These are phyloP conservation scores for Tolypocladium amazonense DNA, from an alignment of 2,329 filamentous ascomycete genomes.

Conservation along the genomic window DNA sequence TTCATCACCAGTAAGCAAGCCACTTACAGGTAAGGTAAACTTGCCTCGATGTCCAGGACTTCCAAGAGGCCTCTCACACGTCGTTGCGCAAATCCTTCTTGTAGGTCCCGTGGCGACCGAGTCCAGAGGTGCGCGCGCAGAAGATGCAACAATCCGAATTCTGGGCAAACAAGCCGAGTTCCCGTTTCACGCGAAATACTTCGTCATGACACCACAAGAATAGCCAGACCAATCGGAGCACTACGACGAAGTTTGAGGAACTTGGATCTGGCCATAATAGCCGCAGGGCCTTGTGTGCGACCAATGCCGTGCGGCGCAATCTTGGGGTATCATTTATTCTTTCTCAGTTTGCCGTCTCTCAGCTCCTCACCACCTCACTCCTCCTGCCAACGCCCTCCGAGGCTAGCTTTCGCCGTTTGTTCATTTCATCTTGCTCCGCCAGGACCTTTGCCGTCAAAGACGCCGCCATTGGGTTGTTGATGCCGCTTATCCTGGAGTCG, in stretches of 20 bases:
- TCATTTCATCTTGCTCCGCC: slow-evolving; percentile 72
- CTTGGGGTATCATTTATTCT: not conserved
- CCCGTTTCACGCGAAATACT: too few relatives aligned
- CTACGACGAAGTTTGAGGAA: slow-evolving; percentile 15
- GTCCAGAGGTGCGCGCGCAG: not conserved
- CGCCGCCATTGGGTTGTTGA: slow-evolving; percentile 83
- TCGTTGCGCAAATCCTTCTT: not conserved
- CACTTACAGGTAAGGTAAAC: not conserved
- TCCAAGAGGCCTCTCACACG: not conserved
- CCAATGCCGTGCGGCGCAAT: not conserved
- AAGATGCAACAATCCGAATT: too few relatives aligned
- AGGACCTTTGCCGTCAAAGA: slow-evolving; percentile 78
- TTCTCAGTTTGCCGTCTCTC: not conserved
- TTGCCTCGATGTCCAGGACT: not conserved
- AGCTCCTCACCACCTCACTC: slow-evolving; percentile 2
- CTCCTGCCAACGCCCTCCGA: slow-evolving; percentile 7
- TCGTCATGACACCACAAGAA: too few relatives aligned
- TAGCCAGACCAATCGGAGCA: slow-evolving; percentile 15
- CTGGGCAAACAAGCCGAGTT: not conserved
- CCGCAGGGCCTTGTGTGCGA: too few relatives aligned
- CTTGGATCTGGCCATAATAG: slow-evolving; percentile 4
- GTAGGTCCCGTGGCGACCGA: not conserved
- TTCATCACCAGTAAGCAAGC: not conserved
- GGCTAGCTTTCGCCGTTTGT: slow-evolving; percentile 64
- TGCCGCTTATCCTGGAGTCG: slow-evolving; percentile 41